Conservation (phyloP, 2,329 filamentous ascomycete species). For the Didymella keratinophila region DNA sequence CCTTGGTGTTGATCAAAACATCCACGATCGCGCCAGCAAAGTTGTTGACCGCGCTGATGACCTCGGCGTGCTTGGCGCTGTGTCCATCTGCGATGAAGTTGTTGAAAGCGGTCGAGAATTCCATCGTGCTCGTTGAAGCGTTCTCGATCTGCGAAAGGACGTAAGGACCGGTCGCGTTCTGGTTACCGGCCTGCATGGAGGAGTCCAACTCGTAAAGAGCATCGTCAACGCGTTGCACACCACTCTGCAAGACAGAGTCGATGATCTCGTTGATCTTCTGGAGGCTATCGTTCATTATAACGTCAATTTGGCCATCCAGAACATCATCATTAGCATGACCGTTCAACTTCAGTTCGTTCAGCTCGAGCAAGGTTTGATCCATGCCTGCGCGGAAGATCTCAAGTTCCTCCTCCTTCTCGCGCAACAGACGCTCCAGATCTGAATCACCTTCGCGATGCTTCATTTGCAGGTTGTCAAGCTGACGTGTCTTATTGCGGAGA, state of each 20-base stretch:
- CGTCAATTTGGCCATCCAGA: slow-evolving; percentile 89
- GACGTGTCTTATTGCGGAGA: slow-evolving; percentile 82
- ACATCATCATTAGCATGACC: slow-evolving; percentile 74
- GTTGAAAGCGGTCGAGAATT: slow-evolving; percentile 98
- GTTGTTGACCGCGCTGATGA: slow-evolving; percentile 90
- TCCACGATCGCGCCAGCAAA: slow-evolving; percentile 92
- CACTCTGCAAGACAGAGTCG: slow-evolving; percentile 92
- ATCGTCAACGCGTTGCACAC: slow-evolving; percentile 93
- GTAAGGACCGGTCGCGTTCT: slow-evolving; percentile 93
- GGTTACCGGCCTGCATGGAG: slow-evolving; percentile 97
- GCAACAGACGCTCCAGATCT: slow-evolving; percentile 83
- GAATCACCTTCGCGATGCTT: slow-evolving; percentile 81
- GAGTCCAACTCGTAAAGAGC: slow-evolving; percentile 97
- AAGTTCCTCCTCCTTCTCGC: slow-evolving; percentile 96
- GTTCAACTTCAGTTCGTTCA: slow-evolving; percentile 79
- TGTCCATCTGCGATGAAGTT: slow-evolving; percentile 98
- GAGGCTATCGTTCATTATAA: slow-evolving; percentile 83
- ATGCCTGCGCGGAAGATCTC: slow-evolving; percentile 98
- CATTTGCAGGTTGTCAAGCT: slow-evolving; percentile 82
- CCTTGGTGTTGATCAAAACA: slow-evolving; percentile 95
- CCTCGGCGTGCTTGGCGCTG: slow-evolving; percentile 85
- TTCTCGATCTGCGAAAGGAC: slow-evolving; percentile 98
- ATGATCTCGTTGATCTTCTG: slow-evolving; percentile 97
- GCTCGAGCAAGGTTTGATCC: slow-evolving; percentile 92
- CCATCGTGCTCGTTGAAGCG: slow-evolving; percentile 90